Conservation (phyloP, 2,329 filamentous ascomycete genomes). For the Xylariales sp. region DNA sequence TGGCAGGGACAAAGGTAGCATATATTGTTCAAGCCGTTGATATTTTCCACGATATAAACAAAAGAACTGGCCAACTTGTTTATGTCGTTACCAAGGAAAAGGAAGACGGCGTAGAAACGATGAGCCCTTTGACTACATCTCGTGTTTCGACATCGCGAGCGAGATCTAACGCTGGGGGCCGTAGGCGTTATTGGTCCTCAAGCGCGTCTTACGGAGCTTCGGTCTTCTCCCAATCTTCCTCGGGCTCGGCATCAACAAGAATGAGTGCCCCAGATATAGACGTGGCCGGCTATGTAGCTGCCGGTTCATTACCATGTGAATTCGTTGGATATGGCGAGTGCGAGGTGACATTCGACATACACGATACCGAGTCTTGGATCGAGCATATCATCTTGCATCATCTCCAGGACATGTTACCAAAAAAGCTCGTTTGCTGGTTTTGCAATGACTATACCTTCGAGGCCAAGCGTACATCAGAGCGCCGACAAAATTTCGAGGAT, state of each 20-base stretch:
- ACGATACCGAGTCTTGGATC: slow-evolving; percentile 2
- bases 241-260: background rate
- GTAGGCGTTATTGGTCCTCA: too few relatives aligned
- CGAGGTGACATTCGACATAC: background rate
- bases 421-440: slow-evolving; percentile 13
- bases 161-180: too few relatives aligned
- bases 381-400: background rate
- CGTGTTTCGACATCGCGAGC: too few relatives aligned
- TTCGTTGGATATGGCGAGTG: background rate
- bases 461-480: background rate
- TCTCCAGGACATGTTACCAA: background rate
- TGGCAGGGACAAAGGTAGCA: slow-evolving; percentile 11
- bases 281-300: background rate
- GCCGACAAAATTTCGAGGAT: background rate
- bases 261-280: background rate
- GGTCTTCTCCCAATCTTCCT: background rate
- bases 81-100: background rate
- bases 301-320: slow-evolving; percentile 13
- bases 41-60: slow-evolving; percentile 20
- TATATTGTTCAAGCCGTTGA: slow-evolving; percentile 17
- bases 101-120: background rate
- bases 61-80: background rate
- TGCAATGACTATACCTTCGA: slow-evolving; percentile 11
- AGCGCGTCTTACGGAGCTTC: background rate
- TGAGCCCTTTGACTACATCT: background rate